Percentiles rank a stretch among this genome's conserved stretches.
phyloP scores from a whole-genome alignment of 2,329 filamentous ascomycete genomes.

The Monilinia vaccinii-corymbosi region DNA sequence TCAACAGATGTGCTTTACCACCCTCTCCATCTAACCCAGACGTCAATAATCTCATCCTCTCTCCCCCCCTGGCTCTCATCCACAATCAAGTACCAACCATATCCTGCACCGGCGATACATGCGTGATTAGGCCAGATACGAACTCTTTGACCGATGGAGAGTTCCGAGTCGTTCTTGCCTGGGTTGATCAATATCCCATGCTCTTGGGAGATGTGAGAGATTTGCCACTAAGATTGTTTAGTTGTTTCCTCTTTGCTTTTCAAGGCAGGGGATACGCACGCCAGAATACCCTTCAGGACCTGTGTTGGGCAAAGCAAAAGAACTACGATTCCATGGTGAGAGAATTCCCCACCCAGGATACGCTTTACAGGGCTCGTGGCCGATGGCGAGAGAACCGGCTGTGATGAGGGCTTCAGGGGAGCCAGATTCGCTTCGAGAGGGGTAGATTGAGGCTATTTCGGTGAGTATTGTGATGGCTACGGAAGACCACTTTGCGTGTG shows the following conservation, averaged over 20 bases:
- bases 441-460: slow-evolving; percentile 63
- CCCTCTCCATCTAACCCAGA: slow-evolving; percentile 63
- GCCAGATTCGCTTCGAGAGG: slow-evolving; percentile 40
- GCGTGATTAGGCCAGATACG: slow-evolving; percentile 74
- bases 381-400: slow-evolving; percentile 60
- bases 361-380: slow-evolving; percentile 61
- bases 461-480: slow-evolving; percentile 62
- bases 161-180: slow-evolving; percentile 35
- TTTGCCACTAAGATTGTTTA: slow-evolving; percentile 43
- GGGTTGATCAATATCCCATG: slow-evolving; percentile 63
- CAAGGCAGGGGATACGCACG: background rate
- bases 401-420: slow-evolving; percentile 58
- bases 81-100: slow-evolving; percentile 65
- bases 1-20: slow-evolving; percentile 41
- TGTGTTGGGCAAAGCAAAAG: slow-evolving; percentile 6
- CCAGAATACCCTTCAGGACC: slow-evolving; percentile 5
- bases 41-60: slow-evolving; percentile 58
- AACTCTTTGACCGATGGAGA: slow-evolving; percentile 57
- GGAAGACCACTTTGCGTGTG: slow-evolving; percentile 33
- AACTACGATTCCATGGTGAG: slow-evolving; percentile 43
- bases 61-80: slow-evolving; percentile 48
- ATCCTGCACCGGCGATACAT: slow-evolving; percentile 64
- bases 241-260: background rate
- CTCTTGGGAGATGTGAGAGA: slow-evolving; percentile 67
- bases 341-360: slow-evolving; percentile 67